Evolutionary conservation across 169 alveolate genomes (phyloP).

Genomic region (Eimeria necatrix): DNA sequence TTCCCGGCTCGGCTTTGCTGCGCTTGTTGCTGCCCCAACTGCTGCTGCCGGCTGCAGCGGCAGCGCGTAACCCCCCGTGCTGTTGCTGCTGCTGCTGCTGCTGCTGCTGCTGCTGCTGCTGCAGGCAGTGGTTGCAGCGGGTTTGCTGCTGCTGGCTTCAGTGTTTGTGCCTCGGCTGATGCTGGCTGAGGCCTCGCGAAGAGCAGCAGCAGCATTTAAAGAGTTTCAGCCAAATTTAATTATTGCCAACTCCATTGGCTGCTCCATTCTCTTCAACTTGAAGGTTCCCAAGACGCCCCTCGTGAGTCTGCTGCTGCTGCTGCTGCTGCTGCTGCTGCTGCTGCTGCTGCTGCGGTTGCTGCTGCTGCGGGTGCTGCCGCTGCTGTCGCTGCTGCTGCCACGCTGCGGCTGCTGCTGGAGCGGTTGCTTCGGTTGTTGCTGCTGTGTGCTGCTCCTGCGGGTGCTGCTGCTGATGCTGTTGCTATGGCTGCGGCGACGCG

Average conservation of each 20-base stretch:
- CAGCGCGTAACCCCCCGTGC: neutral
- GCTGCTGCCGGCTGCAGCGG: neutral
- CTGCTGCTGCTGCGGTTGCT: too few species aligned
- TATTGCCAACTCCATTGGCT: constrained; percentile 75
- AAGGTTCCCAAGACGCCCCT: constrained; percentile 70
- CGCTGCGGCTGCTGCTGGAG: too few species aligned
- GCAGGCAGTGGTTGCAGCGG: neutral
- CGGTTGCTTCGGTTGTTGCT: too few species aligned
- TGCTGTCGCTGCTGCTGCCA: too few species aligned
- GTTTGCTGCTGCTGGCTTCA: neutral
- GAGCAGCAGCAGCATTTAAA: constrained; percentile 57
- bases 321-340: too few species aligned
- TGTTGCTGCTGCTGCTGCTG: neutral
- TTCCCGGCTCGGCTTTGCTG: neutral
- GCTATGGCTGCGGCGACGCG: too few species aligned
- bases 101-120: constrained; percentile 13
- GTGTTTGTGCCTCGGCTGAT: neutral
- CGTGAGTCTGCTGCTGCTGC: neutral
- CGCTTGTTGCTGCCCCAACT: neutral
- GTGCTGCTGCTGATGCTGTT: too few species aligned
- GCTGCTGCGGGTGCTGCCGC: too few species aligned
- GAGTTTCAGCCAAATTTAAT: constrained; percentile 54
- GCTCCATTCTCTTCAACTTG: constrained; percentile 67
- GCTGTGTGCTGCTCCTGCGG: neutral
- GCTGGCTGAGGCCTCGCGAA: neutral